These are phyloP conservation scores for Pyrenochaeta sp. DNA, from an alignment of 2,329 filamentous ascomycete species.

Conservation along the genomic window DNA sequence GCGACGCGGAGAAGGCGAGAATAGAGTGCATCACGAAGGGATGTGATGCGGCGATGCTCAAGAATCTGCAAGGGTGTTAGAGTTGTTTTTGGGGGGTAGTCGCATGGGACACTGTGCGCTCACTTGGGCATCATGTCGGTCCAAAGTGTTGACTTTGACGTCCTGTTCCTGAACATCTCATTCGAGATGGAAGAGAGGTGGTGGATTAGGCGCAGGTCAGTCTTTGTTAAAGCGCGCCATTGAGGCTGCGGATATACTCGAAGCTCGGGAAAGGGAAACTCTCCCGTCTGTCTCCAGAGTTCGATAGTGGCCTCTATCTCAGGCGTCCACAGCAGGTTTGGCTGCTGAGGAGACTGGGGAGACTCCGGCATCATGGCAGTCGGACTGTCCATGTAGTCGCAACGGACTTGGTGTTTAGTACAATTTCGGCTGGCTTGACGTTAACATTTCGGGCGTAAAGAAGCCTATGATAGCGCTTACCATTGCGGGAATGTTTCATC, in stretches of 20 bases:
- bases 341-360: conserved; percentile 60
- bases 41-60: conserved; percentile 82
- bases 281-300: conserved; percentile 82
- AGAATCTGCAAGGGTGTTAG: conserved; percentile 66
- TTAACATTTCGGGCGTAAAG: conserved; percentile 24
- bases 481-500: conserved; percentile 98
- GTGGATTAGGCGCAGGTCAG: conserved; percentile 87
- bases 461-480: conserved; percentile 59
- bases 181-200: conserved; percentile 87
- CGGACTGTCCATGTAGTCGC: conserved; percentile 93
- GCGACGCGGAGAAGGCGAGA: conserved; percentile 91
- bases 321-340: conserved; percentile 82
- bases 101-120: conserved; percentile 51
- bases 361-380: conserved; percentile 68
- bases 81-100: conserved; percentile 16
- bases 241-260: conserved; percentile 77
- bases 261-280: conserved; percentile 85
- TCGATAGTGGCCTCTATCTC: conserved; percentile 83
- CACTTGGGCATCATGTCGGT: conserved; percentile 91
- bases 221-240: conserved; percentile 75
- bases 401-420: conserved; percentile 98
- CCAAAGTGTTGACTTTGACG: conserved; percentile 90
- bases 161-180: conserved; percentile 78
- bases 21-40: conserved; percentile 94
- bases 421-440: conserved; percentile 79